These are phyloP conservation scores for Lentinus tigrinus DNA, from an alignment of 768 basidiomycete species.

Conservation along the genomic window DNA sequence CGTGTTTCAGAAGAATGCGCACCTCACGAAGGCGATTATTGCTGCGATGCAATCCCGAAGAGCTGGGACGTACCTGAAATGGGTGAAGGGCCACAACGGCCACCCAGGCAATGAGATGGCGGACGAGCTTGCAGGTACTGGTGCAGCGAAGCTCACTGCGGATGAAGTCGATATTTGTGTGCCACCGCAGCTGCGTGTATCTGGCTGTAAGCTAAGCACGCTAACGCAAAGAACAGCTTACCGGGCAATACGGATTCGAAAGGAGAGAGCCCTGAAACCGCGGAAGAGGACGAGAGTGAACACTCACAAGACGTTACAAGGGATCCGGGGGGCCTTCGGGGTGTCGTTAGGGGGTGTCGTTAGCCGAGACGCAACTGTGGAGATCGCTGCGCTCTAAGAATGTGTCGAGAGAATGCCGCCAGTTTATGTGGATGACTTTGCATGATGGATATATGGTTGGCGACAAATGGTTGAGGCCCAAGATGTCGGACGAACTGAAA, in stretches of 20 bases:
- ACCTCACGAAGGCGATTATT: not conserved
- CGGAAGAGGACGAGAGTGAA: not conserved
- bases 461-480: not conserved
- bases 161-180: not conserved
- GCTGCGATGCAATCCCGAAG: not conserved
- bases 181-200: not conserved
- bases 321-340: not conserved
- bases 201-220: not conserved
- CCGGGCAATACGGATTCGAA: not conserved
- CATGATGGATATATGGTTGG: not conserved
- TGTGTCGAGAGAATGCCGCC: not conserved
- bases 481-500: not conserved
- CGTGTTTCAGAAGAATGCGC: constrained; percentile 17
- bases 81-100: constrained; percentile 7
- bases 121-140: not conserved
- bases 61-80: not conserved
- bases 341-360: not conserved
- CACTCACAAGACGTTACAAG: not conserved
- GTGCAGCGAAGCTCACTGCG: not conserved
- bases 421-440: not conserved
- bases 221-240: not conserved
- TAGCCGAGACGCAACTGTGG: too few species aligned
- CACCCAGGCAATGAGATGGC: not conserved
- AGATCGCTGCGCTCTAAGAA: not conserved
- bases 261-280: not conserved